phyloP scores from a whole-genome alignment of 768 basidiomycete species.

The Chalciporus chontae region DNA sequence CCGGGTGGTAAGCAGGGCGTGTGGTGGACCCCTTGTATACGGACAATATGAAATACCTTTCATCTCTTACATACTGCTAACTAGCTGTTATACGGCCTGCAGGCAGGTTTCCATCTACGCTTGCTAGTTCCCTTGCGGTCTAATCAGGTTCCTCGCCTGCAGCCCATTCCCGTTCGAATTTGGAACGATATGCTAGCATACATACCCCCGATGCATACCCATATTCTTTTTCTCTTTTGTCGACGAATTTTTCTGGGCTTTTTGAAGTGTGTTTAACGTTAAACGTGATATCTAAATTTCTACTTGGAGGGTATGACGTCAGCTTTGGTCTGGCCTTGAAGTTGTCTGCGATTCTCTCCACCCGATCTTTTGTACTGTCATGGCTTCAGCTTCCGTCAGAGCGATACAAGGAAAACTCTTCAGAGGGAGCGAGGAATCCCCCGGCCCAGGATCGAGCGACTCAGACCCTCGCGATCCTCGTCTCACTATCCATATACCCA shows the following conservation, averaged over 20 bases:
- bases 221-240: not conserved
- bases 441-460: constrained; percentile 18
- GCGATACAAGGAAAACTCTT: constrained; percentile 77
- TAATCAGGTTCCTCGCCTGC: constrained; percentile 12
- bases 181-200: constrained; percentile 14
- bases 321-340: constrained; percentile 9
- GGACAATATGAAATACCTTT: constrained; percentile 9
- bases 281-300: constrained; percentile 5
- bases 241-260: not conserved
- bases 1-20: constrained; percentile 27
- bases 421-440: constrained; percentile 35
- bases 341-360: no score
- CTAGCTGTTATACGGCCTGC: constrained; percentile 25
- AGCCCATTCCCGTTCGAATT: constrained; percentile 2
- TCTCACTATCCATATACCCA: constrained; percentile 74
- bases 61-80: constrained; percentile 12
- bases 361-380: constrained; percentile 13
- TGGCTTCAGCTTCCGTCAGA: constrained; percentile 47
- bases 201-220: constrained; percentile 20
- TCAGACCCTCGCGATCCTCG: constrained; percentile 30
- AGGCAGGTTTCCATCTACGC: constrained; percentile 27
- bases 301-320: constrained; percentile 20
- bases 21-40: not conserved
- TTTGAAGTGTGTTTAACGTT: not conserved
- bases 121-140: constrained; percentile 12